phyloP scores from a whole-genome alignment of 495 filamentous ascomycete genomes.

The Penicillium salamii region DNA sequence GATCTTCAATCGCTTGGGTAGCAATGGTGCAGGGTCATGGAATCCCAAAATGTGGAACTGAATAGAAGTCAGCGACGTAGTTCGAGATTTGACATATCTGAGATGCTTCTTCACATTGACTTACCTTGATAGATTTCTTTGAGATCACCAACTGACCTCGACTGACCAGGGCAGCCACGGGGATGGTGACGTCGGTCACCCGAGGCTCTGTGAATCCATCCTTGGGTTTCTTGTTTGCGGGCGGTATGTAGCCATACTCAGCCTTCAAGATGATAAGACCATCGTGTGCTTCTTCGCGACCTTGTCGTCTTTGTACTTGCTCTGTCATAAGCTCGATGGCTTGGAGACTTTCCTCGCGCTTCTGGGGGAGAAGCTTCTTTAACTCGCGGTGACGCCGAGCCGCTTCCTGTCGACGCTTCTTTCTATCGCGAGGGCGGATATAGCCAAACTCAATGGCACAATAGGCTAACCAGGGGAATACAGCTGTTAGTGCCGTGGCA shows the following conservation, averaged over 20 bases:
- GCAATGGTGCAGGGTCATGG: slow-evolving; percentile 54
- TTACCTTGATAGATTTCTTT: slow-evolving; percentile 39
- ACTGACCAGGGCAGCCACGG: slow-evolving; percentile 47
- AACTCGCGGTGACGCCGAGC: slow-evolving; percentile 38
- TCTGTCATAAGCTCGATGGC: slow-evolving; percentile 51
- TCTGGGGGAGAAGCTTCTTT: slow-evolving; percentile 40
- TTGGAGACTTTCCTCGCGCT: slow-evolving; percentile 47
- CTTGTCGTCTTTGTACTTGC: slow-evolving; percentile 47
- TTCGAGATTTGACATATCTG: too few species aligned
- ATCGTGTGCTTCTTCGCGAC: slow-evolving; percentile 31
- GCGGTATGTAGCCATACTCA: slow-evolving; percentile 41
- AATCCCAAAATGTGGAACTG: slow-evolving; percentile 55
- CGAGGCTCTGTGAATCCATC: slow-evolving; percentile 24
- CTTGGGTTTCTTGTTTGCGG: slow-evolving; percentile 24
- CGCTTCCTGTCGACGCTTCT: slow-evolving; percentile 30
- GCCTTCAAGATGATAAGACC: slow-evolving; percentile 42
- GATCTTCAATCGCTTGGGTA: slow-evolving; percentile 50
- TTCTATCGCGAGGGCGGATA: slow-evolving; percentile 39
- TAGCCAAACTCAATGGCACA: slow-evolving; percentile 50
- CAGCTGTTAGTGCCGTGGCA: slow-evolving; percentile 35
- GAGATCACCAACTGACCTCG: slow-evolving; percentile 46
- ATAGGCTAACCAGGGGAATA: slow-evolving; percentile 49
- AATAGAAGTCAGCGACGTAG: slow-evolving; percentile 13
- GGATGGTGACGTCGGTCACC: slow-evolving; percentile 46
- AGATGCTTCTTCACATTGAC: not conserved